These are phyloP conservation scores for Alternaria ventricosa DNA, from an alignment of 2,329 filamentous ascomycete species.

Conservation along the genomic window DNA sequence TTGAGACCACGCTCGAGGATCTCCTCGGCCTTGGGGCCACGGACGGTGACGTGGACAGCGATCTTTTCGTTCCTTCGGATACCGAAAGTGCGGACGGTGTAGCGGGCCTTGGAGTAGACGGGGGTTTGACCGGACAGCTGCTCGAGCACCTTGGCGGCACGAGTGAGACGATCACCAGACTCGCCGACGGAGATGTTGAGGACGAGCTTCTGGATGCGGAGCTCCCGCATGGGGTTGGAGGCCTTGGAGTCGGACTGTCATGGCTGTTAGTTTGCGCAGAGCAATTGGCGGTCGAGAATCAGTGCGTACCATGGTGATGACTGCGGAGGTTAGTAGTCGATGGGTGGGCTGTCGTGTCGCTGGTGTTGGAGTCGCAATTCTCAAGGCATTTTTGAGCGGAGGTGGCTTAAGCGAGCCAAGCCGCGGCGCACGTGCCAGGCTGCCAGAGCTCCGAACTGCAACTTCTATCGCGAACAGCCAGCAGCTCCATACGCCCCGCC, in stretches of 20 bases:
- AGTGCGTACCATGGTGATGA: constrained; percentile 49
- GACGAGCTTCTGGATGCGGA: constrained; percentile 99
- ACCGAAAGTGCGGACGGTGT: constrained; percentile 99
- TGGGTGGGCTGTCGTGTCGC: constrained; percentile 39
- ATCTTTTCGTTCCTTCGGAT: constrained; percentile 99
- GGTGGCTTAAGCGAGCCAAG: constrained; percentile 29
- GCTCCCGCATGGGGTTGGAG: constrained; percentile 99
- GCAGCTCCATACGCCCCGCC: constrained; percentile 36
- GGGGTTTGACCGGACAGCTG: constrained; percentile 99
- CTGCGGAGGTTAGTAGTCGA: constrained; percentile 47
- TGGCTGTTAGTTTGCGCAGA: constrained; percentile 30
- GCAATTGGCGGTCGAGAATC: constrained; percentile 1
- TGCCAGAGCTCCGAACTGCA: constrained; percentile 25
- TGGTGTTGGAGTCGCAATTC: constrained; percentile 28
- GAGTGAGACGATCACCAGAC: constrained; percentile 99
- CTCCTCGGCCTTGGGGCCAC: constrained; percentile 98
- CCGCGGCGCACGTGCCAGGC: constrained; percentile 19
- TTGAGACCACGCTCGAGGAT: constrained; percentile 99
- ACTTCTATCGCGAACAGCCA: constrained; percentile 17
- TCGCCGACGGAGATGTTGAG: constrained; percentile 99
- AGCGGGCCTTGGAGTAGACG: constrained; percentile 99
- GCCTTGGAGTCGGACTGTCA: constrained; percentile 65
- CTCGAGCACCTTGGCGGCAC: constrained; percentile 99
- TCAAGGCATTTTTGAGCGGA: constrained; percentile 27
- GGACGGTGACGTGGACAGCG: constrained; percentile 98